Evolutionary conservation across 1,139 yeast genomes (phyloP), one percentile per base, ranked within the genome.

Genomic region (Candida tetrigidarum): DNA sequence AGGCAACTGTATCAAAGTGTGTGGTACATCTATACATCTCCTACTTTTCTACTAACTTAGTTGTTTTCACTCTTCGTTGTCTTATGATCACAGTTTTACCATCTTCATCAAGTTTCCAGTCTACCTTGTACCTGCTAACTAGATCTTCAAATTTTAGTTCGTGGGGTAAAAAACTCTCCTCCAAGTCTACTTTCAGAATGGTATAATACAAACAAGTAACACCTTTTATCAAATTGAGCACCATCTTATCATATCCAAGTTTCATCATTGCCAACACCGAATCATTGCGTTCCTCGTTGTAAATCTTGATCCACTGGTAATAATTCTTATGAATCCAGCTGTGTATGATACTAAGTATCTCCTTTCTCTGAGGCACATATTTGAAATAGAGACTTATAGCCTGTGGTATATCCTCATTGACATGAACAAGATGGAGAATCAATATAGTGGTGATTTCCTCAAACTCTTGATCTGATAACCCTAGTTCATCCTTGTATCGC

Each of bases 371-470:
- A 2, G 64, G 58, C 9, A 68, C 55, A 51, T 74, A 66, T 48
- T 62, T 48, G 51, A 55, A 61, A 48, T 61, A 67, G 6, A 63
- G 46, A 19, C 60, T 57, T 2, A 78, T 48, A 1, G 84, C 77
- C 30, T 55, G 54, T 26, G 65, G 54, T 37, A 60, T 55, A 12
- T 72, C 67, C n/a, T 60, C 55, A 49, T 66, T 74, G 57, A 72
- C 71, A 59, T 81, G 86, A 0, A 76, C 50, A 8, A 71, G 50
- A 57, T 82, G 86, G 8, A 82, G 59, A 0, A 72, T 65, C 35
- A 76, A 58, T 15, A 80, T 57, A 4, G 67, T 55, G 2, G 66
- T 60, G 2, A 80, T 54, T 45, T 80, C 84, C 19, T 62, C 56
- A 1, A 57, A 42, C 45, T 80, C 84, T 6, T 23, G 32, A 6